A percentile compares a stretch with the other conserved stretches of the same genome.
Evolutionary conservation across 176 grass and related monocot species (phyloP).

Genomic region (Poa pratensis): DNA sequence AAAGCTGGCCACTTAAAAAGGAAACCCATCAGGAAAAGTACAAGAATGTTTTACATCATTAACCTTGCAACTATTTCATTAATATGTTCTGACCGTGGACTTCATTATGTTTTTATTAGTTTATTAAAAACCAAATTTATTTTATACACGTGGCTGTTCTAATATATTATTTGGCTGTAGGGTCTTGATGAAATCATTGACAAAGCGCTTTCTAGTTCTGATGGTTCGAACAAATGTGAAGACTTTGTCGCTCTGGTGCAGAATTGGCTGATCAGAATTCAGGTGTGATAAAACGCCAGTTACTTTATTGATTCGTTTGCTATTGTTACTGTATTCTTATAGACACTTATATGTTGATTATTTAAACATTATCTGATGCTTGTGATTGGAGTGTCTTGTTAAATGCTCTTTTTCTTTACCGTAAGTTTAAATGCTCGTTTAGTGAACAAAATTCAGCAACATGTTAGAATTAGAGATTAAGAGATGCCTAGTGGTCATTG

Average conservation of each 20-base stretch:
- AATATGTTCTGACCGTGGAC: background rate
- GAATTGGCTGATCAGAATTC: conserved; percentile 73
- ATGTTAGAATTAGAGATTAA: background rate
- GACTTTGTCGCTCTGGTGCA: conserved; percentile 76
- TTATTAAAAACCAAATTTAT: conserved; percentile 7
- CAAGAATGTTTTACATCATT: background rate
- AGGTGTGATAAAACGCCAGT: conserved; percentile 51
- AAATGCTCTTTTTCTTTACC: background rate
- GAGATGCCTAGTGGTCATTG: background rate
- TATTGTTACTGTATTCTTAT: background rate
- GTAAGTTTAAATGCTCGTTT: background rate
- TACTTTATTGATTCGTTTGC: background rate
- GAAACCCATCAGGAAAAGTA: background rate
- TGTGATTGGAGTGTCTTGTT: background rate
- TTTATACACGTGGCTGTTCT: conserved; percentile 23
- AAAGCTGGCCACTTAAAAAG: conserved; percentile 5
- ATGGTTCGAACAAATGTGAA: conserved; percentile 73
- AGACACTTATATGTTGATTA: background rate
- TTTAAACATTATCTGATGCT: background rate
- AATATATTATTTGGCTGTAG: conserved; percentile 41
- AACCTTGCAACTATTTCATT: conserved; percentile 28
- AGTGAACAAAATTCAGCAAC: background rate
- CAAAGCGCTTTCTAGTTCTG: conserved; percentile 62
- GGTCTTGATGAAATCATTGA: conserved; percentile 76
- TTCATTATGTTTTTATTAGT: background rate